Conservation (phyloP, 1,284 basidiomycete genomes). For the Ceratobasidium sp. region DNA sequence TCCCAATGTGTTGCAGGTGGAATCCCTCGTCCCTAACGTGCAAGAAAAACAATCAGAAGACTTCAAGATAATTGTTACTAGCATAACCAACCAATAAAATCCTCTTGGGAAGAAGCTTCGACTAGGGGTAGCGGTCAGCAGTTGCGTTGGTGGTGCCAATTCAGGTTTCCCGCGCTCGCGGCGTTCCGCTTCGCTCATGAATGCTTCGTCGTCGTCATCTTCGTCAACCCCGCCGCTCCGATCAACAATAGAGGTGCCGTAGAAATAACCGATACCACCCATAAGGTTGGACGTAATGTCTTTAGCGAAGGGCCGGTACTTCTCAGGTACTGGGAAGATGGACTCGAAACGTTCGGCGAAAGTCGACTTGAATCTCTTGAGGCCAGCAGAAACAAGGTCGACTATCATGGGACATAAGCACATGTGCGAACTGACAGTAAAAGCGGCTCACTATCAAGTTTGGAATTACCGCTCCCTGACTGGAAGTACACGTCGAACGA, state of each 20-base stretch:
- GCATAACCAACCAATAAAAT: constrained; percentile 82
- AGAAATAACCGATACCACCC: constrained; percentile 94
- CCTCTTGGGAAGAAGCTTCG: constrained; percentile 95
- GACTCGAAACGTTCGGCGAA: constrained; percentile 76
- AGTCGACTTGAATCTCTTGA: constrained; percentile 69
- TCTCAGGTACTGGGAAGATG: constrained; percentile 69
- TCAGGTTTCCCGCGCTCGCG: constrained; percentile 64
- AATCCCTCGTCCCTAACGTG: constrained; percentile 89
- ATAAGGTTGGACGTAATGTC: constrained; percentile 89
- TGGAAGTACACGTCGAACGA: constrained; percentile 89
- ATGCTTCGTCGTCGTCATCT: constrained; percentile 52
- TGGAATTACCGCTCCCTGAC: constrained; percentile 69
- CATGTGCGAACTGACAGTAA: neutral
- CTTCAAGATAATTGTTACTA: constrained; percentile 2
- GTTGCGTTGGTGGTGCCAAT: constrained; percentile 74
- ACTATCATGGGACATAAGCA: neutral
- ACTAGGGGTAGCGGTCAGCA: constrained; percentile 94
- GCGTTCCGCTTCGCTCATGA: constrained; percentile 47
- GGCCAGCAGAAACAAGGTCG: constrained; percentile 66
- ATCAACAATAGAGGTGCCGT: constrained; percentile 90
- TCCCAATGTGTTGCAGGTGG: constrained; percentile 88
- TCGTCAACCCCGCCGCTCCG: constrained; percentile 71
- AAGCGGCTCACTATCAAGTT: constrained; percentile 66
- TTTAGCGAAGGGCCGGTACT: constrained; percentile 80
- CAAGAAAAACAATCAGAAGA: constrained; percentile 23